phyloP scores from a whole-genome alignment of 257 asterid species.

The Asclepias syriaca region DNA sequence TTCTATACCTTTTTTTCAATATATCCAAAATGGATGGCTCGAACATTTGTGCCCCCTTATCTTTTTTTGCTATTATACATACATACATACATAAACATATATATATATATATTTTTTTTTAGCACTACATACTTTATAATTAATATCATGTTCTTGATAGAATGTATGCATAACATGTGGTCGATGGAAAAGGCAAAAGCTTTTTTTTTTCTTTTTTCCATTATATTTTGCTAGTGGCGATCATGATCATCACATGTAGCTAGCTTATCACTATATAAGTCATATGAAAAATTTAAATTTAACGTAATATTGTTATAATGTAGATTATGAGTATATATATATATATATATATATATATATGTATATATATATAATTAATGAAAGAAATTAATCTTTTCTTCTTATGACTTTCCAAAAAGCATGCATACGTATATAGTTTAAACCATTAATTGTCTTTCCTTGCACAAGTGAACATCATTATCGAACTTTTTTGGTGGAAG shows the following conservation, averaged over 20 bases:
- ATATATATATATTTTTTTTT: too few relatives aligned
- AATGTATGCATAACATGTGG: constrained; percentile 6
- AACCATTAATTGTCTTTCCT: not conserved
- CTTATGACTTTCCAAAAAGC: not conserved
- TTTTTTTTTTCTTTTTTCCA: not conserved
- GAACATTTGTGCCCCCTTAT: not conserved
- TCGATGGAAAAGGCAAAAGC: not conserved
- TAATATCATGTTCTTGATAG: not conserved
- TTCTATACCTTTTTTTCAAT: not conserved
- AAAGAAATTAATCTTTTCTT: not conserved
- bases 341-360: too few relatives aligned
- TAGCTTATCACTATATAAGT: constrained; percentile 5
- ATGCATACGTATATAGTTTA: constrained; percentile 1
- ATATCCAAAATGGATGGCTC: not conserved
- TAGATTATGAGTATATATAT: too few relatives aligned
- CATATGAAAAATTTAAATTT: too few relatives aligned
- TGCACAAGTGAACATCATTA: not conserved
- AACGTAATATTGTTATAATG: too few relatives aligned
- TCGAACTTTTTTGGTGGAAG: not conserved
- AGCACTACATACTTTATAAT: not conserved
- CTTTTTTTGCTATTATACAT: not conserved
- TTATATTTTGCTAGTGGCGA: not conserved
- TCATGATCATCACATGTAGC: not conserved
- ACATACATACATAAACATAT: not conserved
- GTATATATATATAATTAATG: too few relatives aligned